Evolutionary conservation across 1,139 yeast species (phyloP), one percentile per base, ranked within the genome.

Genomic region (Suhomyces bribrorum): DNA sequence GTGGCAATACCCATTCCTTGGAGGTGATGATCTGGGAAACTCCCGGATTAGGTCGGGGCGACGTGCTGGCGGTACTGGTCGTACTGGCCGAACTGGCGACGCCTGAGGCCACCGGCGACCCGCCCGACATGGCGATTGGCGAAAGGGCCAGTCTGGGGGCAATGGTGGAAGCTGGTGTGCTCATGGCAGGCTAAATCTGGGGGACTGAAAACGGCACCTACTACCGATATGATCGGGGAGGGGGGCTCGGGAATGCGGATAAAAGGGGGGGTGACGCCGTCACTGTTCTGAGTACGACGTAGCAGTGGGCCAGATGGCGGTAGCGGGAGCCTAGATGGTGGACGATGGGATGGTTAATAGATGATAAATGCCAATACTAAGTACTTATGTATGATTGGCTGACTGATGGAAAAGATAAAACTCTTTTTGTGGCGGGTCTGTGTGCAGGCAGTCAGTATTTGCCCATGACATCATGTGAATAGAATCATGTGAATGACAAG

Each of bases 1-100:
- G 96, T 2, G 96, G 96, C 26, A 89, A 69, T 12, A 86, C 90
- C 95, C 96, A 89, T 51, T 83, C 87, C 52, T 79, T 86, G n/a
- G 95, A 85, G 1, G 95, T 83, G 46, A 77, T 77, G 17, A 83
- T 80, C 50, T 66, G 74, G 11, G 70, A 62, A 8, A 35, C 40
- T 4, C 43, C 39, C 5, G 31, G 26, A 14, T 26, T 9, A 5
- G 38, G 32, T 12, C 25, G 13, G 12, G 40, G 25, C 16, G 22
- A 15, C 11, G 31, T 23, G 13, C 26, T 31, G 26, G 32, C 17
- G 4, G 28, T 15, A 14, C 16, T 5, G 7, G 31, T 15, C 32
- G n/a, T 16, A 4, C 31, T 3, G 4, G 38, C 14, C 6, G 36
- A 16, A 7, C 28, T 16, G 8, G 29, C 13, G 5, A 32, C 9